Conservation (phyloP, 768 basidiomycete species). For the Fomitopsis pulvina region DNA sequence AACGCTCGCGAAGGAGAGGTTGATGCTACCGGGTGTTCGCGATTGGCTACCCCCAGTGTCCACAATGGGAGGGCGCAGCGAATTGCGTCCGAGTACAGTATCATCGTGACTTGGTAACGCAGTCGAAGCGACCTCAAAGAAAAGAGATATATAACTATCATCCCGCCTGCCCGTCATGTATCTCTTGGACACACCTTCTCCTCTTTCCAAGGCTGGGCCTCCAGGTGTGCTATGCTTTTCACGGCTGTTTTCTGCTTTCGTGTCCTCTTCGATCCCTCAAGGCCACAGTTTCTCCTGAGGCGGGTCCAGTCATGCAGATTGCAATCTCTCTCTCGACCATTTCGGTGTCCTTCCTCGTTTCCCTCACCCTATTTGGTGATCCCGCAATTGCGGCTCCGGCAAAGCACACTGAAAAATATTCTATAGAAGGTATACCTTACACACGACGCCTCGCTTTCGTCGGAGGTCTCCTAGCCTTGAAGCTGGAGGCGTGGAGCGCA, state of each 20-base stretch:
- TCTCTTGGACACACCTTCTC: slow-evolving; percentile 5
- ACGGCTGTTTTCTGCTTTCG: slow-evolving; percentile 15
- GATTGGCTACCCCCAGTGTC: no score
- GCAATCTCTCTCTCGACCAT: slow-evolving; percentile 43
- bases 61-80: no score
- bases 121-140: no score
- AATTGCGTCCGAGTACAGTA: no score
- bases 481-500: no score
- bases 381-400: slow-evolving; percentile 39
- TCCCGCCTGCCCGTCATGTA: slow-evolving; percentile 10
- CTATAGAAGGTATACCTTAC: no score
- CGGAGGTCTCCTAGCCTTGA: no score
- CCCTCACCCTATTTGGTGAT: slow-evolving; percentile 32
- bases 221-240: slow-evolving; percentile 22
- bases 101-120: no score
- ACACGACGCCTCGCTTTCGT: no score
- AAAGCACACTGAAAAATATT: slow-evolving; percentile 24
- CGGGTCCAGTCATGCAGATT: slow-evolving; percentile 47
- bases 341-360: slow-evolving; percentile 43
- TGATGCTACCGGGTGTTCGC: no score
- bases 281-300: slow-evolving; percentile 17
- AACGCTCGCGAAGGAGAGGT: no score
- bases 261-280: slow-evolving; percentile 15
- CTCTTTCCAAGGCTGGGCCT: slow-evolving; percentile 30
- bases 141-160: no score